Percentiles rank a stretch among this genome's conserved stretches.
Evolutionary conservation across 768 basidiomycete genomes (phyloP).

Genomic region (Russula virescens): DNA sequence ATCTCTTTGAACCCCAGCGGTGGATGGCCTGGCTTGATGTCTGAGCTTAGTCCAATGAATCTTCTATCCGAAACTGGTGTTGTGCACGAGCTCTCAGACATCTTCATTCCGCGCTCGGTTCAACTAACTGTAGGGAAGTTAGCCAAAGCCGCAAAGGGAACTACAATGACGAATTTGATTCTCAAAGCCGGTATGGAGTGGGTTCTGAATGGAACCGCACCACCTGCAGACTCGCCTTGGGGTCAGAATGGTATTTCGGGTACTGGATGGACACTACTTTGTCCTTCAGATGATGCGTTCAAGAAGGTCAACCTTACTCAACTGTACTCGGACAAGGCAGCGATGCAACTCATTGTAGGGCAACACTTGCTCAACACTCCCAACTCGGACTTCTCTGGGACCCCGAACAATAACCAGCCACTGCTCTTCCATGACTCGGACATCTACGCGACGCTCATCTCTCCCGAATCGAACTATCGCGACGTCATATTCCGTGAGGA

Average conservation of each 20-base stretch:
- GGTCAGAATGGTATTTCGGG: conserved; percentile 43
- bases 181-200: conserved; percentile 84
- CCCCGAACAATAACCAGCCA: conserved; percentile 64
- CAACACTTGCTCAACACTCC: conserved; percentile 59
- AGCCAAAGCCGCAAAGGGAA: conserved; percentile 80
- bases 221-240: conserved; percentile 67
- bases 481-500: conserved; percentile 73
- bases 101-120: conserved; percentile 83
- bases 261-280: conserved; percentile 80
- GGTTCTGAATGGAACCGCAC: conserved; percentile 80
- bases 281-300: conserved; percentile 91
- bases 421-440: conserved; percentile 63
- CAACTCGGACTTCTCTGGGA: conserved; percentile 28
- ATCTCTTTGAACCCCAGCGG: conserved; percentile 58
- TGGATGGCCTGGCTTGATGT: conserved; percentile 70
- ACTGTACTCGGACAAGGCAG: conserved; percentile 52
- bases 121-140: conserved; percentile 86
- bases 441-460: conserved; percentile 75
- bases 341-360: conserved; percentile 53
- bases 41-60: conserved; percentile 53
- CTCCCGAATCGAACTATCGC: conserved; percentile 60
- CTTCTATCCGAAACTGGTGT: conserved; percentile 84
- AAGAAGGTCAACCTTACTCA: conserved; percentile 75
- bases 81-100: conserved; percentile 80
- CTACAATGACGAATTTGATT: conserved; percentile 82